Evolutionary conservation across 2,329 filamentous ascomycete species (phyloP), one percentile per base, ranked within the genome.

Genomic region (Xylaria sp.): DNA sequence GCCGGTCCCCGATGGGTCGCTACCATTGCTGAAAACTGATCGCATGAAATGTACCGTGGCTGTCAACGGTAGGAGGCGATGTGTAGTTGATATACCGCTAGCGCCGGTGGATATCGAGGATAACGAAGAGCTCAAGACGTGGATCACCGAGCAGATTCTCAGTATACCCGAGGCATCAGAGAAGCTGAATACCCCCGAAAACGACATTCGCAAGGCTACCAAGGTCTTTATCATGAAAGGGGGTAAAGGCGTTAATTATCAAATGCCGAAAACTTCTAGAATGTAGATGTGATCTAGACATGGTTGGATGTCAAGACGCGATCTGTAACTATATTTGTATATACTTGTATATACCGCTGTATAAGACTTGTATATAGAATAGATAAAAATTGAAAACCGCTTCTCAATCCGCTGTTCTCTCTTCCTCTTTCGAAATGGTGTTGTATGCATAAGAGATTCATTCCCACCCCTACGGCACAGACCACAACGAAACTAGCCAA

Each of bases 31-130:
- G 72, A 81, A 86, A 74, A 80, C 85, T 62, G 79, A 84, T 71
- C 82, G 80, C 71, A 80, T 86, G 78, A 82, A 78, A 3, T 92
- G 89, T 71, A 91, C 91, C 0, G 89, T 97, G 18, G 91, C 94
- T 75, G 81, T 97, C 69, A 93, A 97, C 76, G 93, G 93, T n/a
- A 94, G 91, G 79, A 80, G 92, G 71, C 89, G 88, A 44, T 91
- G 91, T 70, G 87, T 87, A 0, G 85, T 91, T n/a, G 83, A 90
- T 1, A 88, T 96, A 27, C 84, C 88, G 0, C 84, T 84, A 32
- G 82, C 85, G 51, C 79, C 85, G 3, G 75, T 76, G 29, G 82
- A 78, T 12, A 79, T 84, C 2, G 81, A 78, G 58, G 71, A 69
- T 21, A 55, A 59, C 51, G 37, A 21, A 1, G 74, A 74, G 60